Percentiles rank a stretch among this genome's conserved stretches.
Conservation (phyloP, 208 protist species). For the Crithidia sp. region DNA sequence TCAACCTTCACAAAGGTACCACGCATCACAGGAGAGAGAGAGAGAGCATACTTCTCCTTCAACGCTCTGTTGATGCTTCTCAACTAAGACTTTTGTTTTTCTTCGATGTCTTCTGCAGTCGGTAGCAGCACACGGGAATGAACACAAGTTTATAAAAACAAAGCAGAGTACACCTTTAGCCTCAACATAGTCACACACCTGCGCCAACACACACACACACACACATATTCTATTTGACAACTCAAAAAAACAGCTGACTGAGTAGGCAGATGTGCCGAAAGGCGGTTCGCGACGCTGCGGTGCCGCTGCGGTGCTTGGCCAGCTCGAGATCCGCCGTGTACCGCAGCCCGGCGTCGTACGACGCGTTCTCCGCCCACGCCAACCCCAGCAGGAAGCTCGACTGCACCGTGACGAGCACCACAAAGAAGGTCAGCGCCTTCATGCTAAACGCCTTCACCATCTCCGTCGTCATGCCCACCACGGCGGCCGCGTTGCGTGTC, state of each 20-base stretch:
- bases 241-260: constrained; percentile 39
- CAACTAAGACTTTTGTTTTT: no score
- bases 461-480: constrained; percentile 40
- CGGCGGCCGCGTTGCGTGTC: constrained; percentile 16
- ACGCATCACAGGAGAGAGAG: no score
- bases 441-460: constrained; percentile 46
- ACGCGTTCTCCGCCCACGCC: constrained; percentile 21
- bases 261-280: constrained; percentile 34
- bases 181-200: no score
- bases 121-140: no score
- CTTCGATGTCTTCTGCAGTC: no score
- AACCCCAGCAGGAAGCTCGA: constrained; percentile 62
- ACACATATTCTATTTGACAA: no score
- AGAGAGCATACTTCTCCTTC: no score
- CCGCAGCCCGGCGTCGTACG: constrained; percentile 22
- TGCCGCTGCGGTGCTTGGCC: background rate
- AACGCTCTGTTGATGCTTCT: no score
- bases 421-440: constrained; percentile 56
- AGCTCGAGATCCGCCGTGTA: constrained; percentile 9
- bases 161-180: no score
- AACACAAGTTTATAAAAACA: no score
- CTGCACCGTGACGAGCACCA: constrained; percentile 56
- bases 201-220: no score
- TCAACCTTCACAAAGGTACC: no score
- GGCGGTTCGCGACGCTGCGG: background rate